These are phyloP conservation scores for Elsinoe australis DNA, from an alignment of 2,329 filamentous ascomycete genomes.

Conservation along the genomic window DNA sequence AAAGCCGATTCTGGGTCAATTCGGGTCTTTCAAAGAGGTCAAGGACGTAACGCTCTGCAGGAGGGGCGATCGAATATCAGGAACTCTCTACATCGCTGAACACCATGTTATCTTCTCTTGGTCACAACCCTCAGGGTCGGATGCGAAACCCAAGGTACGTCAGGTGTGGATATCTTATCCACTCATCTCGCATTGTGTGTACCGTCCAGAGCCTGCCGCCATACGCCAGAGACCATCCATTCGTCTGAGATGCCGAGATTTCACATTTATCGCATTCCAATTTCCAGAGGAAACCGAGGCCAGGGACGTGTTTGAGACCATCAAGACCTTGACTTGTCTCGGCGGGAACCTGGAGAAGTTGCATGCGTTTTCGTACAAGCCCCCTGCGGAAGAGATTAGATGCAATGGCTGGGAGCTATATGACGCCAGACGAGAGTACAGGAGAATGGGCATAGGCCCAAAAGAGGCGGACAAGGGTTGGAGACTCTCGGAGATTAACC, in stretches of 20 bases:
- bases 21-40: conserved; percentile 36
- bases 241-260: conserved; percentile 83
- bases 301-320: conserved; percentile 78
- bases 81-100: conserved; percentile 55
- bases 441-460: conserved; percentile 75
- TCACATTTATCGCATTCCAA: conserved; percentile 87
- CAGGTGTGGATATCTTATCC: conserved; percentile 94
- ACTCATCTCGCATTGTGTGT: conserved; percentile 73
- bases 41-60: conserved; percentile 55
- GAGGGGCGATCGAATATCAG: conserved; percentile 49
- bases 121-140: conserved; percentile 29
- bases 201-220: conserved; percentile 63
- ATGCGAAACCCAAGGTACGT: conserved; percentile 43
- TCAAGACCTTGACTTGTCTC: conserved; percentile 72
- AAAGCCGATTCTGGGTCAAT: conserved; percentile 12
- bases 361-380: conserved; percentile 80
- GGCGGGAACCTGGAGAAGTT: conserved; percentile 78
- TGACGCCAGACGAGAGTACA: conserved; percentile 76
- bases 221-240: conserved; percentile 72
- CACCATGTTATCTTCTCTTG: conserved; percentile 58
- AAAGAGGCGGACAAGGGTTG: conserved; percentile 74
- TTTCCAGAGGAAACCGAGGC: conserved; percentile 68
- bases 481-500: conserved; percentile 85
- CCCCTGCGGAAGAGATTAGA: conserved; percentile 56
- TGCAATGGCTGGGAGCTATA: conserved; percentile 79